Evolutionary conservation across 371 early-diverging fungal species (phyloP), one percentile per base, ranked within the genome.

Genomic region (Mucor lusitanicus): DNA sequence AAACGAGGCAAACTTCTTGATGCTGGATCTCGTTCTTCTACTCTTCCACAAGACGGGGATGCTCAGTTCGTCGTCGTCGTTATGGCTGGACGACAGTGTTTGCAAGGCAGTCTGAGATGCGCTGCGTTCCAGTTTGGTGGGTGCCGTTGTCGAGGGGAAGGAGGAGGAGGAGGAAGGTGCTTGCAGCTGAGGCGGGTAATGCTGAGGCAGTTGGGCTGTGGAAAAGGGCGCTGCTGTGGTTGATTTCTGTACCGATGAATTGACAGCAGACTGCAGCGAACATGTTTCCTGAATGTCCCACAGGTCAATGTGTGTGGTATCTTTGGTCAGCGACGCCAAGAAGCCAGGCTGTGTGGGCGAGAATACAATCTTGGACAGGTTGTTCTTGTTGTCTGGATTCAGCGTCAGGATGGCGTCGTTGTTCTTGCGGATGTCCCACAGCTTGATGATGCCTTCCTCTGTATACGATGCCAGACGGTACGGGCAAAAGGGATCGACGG

Each of bases 381-480:
- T 75, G 44, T 68, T 75, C 55, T 79, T 79, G 13, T 35, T 76
- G 23, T 80, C 81, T 23, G 78, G 68, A 53, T 72, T 73, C 6
- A 80, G 54, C 17, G 78, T 80, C 19, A 80, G 53, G 25, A 80
- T 66, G 63, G 93, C 79, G 40, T 91, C 92, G 2, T 79, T 76
- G 6, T 87, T 66, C 55, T 90, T 91, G 32, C 95, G 82, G 32
- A 80, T 69, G 68, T 95, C 95, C 94, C 94, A 95, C n/a, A 94
- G 63, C 54, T 87, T 83, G 56, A 95, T 84, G 11, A 83, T 77
- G 6, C 88, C 88, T 62, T 92, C 91, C 17, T 90, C 92, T 0
- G 88, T 86, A 63, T 81, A 91, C 2, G 92, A 91, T 0, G 92
- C 92, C 59, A 93, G 73, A 35, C 93, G 85, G 65, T 88, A 75